Percentiles rank a stretch among this genome's conserved stretches.
Conservation (phyloP, 306 rosid genomes). For the Malus orientalis region DNA sequence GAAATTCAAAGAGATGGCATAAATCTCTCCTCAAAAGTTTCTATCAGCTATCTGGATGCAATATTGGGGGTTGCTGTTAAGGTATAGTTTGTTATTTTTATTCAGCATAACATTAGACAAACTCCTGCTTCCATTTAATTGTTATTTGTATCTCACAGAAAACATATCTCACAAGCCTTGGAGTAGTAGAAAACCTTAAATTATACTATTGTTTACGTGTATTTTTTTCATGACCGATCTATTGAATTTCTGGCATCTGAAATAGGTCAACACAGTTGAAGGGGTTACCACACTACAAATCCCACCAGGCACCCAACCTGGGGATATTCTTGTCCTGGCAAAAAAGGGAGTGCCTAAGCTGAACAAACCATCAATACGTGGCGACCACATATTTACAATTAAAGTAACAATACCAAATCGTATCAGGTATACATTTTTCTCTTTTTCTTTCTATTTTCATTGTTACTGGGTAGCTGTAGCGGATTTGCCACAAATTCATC, state of each 20-base stretch:
- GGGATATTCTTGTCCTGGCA: conserved; percentile 72
- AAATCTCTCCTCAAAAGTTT: conserved; percentile 62
- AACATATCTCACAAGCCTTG: not conserved
- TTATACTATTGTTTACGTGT: not conserved
- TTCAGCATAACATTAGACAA: not conserved
- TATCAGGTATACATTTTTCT: conserved; percentile 48
- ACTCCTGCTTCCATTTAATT: not conserved
- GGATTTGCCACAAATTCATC: not conserved
- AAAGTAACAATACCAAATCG: conserved; percentile 87
- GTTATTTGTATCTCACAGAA: not conserved
- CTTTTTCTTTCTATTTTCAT: not conserved
- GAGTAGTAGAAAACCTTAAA: not conserved
- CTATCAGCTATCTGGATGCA: conserved; percentile 81
- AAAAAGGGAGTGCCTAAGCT: conserved; percentile 90
- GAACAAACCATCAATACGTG: conserved; percentile 84
- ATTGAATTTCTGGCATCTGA: conserved; percentile 20
- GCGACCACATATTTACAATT: conserved; percentile 83
- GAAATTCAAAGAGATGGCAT: conserved; percentile 93
- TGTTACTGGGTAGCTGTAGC: not conserved
- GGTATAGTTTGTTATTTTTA: conserved; percentile 32
- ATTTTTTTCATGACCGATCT: conserved; percentile 9
- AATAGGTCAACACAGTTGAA: conserved; percentile 88
- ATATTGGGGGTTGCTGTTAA: conserved; percentile 66
- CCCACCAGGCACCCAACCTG: conserved; percentile 92
- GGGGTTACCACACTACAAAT: conserved; percentile 66